Conservation (phyloP, 169 alveolate genomes). For the Plasmodium yoelii region DNA sequence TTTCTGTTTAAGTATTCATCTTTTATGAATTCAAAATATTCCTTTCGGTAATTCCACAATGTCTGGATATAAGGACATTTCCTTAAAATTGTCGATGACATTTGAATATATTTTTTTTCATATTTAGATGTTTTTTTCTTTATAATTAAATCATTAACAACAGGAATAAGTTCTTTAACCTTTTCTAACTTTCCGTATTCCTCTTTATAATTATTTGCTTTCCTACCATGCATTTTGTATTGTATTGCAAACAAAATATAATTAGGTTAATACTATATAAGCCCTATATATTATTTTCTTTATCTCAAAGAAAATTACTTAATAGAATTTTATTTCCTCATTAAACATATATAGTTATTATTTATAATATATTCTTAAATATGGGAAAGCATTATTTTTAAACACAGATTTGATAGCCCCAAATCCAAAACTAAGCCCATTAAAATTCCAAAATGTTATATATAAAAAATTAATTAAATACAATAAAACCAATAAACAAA, state of each 20-base stretch:
- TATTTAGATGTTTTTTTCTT: slow-evolving; percentile 34
- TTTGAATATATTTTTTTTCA: slow-evolving; percentile 48
- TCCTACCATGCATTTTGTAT: slow-evolving; percentile 70
- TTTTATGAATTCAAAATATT: slow-evolving; percentile 60
- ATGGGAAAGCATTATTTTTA: no score
- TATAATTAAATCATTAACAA: slow-evolving; percentile 34
- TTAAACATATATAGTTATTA: no score
- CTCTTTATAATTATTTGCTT: slow-evolving; percentile 25
- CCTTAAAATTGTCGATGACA: slow-evolving; percentile 34
- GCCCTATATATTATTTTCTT: no score
- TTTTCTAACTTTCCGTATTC: slow-evolving; percentile 47
- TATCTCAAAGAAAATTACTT: no score
- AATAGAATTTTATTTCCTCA: no score
- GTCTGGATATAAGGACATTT: slow-evolving; percentile 64
- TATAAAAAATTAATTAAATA: no score
- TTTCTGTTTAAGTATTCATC: not conserved
- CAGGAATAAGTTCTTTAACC: slow-evolving; percentile 46
- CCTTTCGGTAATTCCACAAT: slow-evolving; percentile 67
- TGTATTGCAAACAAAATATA: not conserved
- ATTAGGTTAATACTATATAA: no score
- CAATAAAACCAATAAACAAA: no score
- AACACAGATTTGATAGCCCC: no score
- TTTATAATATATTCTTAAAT: no score
- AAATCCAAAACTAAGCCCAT: no score
- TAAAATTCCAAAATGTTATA: no score